Base-by-base conservation (phyloP, 768 basidiomycete genomes). In the Calvatia gigantea region DNA sequence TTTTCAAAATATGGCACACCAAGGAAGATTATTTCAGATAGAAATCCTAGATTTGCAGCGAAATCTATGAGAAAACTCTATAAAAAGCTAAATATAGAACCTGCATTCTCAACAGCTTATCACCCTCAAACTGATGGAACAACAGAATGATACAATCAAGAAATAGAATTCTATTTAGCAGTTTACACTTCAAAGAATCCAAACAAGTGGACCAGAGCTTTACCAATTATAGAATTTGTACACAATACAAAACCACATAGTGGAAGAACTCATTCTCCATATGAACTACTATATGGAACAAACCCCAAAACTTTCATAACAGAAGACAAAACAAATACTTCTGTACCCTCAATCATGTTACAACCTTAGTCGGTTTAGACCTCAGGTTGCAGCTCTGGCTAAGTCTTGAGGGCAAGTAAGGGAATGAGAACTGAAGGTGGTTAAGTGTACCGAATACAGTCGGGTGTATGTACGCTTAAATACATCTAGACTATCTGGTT, bases 61-160 rank as follows among this genome's bases (percentile, higher is more conserved):
- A 57, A 57, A n/a, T 63, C 66, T 35, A 65, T 60, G 38, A 14
- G 47, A 45, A 60, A 60, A 4, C 50, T 72, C 0, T 59, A 57
- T 14, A 32, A 41, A n/a, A 23, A 59, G 31, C 58, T 67, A 11
- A 62, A 53, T 9, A 62, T 60, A 6, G 49, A 61, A 48, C 63
- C 57, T 1, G 51, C 59, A 6, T 47, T 66, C 3, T 68, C 67
- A 4, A 75, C 71, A 0, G 69, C 72, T 2, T 76, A 67, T 58
- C 75, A 75, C 41, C 75, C 71, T 2, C 56, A 69, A 54, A 61
- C 61, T 0, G 62, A 67, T 45, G 62, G 65, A n/a, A 48, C 54
- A 21, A 66, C 62, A 0, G 56, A 68, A 58, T 12, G 51, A 0
- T 42, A 59, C 2, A 69, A 69, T 28, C 59, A 65, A 48, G 62